A percentile compares a stretch with the other conserved stretches of the same genome.
phyloP scores from a whole-genome alignment of 164 flowering plant species.

The Taxillus chinensis region DNA sequence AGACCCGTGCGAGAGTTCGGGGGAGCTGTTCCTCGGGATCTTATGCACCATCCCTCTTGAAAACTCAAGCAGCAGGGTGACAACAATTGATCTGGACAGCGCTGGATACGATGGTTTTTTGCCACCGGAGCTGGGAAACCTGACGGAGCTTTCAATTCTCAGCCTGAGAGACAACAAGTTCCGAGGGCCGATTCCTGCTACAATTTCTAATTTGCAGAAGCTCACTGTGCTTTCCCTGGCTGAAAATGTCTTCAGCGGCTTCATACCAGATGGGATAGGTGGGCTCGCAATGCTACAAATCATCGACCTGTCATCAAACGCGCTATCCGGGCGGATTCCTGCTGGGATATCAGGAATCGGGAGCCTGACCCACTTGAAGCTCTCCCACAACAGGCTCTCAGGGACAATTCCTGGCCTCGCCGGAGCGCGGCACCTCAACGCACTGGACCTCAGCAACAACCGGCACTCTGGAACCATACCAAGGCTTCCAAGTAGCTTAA shows the following conservation, averaged over 20 bases:
- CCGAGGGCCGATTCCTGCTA: slow-evolving; percentile 30
- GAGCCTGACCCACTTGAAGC: slow-evolving; percentile 11
- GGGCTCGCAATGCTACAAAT: slow-evolving; percentile 18
- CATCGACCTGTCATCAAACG: slow-evolving; percentile 26
- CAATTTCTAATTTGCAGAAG: slow-evolving; percentile 20
- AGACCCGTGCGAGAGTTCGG: slow-evolving; percentile 40
- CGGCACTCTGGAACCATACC: slow-evolving; percentile 26
- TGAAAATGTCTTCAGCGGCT: slow-evolving; percentile 29
- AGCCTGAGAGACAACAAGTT: slow-evolving; percentile 26
- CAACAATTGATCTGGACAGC: slow-evolving; percentile 23
- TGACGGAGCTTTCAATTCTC: slow-evolving; percentile 26
- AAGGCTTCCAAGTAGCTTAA: slow-evolving; percentile 19
- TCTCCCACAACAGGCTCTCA: slow-evolving; percentile 23
- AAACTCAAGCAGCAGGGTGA: slow-evolving; percentile 19
- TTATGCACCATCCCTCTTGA: slow-evolving; percentile 23
- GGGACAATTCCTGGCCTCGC: slow-evolving; percentile 30
- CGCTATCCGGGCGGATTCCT: slow-evolving; percentile 27
- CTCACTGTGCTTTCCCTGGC: slow-evolving; percentile 18
- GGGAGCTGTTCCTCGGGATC: slow-evolving; percentile 27
- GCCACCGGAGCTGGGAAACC: slow-evolving; percentile 23
- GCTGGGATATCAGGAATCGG: slow-evolving; percentile 8
- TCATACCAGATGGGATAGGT: slow-evolving; percentile 13
- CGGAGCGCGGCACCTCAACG: slow-evolving; percentile 26
- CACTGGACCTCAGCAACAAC: slow-evolving; percentile 24
- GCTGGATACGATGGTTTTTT: slow-evolving; percentile 37